Evolutionary conservation across 2,329 filamentous ascomycete species (phyloP).

Genomic region (Penicillium paneum): DNA sequence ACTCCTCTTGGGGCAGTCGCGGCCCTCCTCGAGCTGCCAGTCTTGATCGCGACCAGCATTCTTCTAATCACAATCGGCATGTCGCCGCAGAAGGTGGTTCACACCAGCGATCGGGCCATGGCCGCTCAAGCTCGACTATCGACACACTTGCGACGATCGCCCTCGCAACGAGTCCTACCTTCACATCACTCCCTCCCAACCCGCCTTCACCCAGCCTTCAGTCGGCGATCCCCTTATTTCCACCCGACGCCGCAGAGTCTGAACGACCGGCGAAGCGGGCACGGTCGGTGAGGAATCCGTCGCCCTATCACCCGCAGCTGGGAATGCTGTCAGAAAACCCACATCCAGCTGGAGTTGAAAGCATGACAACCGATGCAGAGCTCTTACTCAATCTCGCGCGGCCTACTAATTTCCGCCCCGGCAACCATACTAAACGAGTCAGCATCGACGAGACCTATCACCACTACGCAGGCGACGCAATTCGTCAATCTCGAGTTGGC

Average conservation of each 20-base stretch:
- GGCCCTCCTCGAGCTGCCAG: constrained; percentile 23
- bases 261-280: constrained; percentile 59
- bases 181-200: constrained; percentile 35
- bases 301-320: constrained; percentile 36
- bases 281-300: constrained; percentile 56
- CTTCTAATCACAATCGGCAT: constrained; percentile 22
- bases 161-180: constrained; percentile 48
- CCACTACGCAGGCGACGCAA: constrained; percentile 22
- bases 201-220: constrained; percentile 28
- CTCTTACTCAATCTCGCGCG: constrained; percentile 47
- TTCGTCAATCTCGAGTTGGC: constrained; percentile 22
- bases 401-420: constrained; percentile 35
- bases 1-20: constrained; percentile 32
- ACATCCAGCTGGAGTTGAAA: constrained; percentile 35
- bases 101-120: constrained; percentile 38
- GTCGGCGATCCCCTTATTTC: constrained; percentile 28
- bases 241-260: constrained; percentile 28
- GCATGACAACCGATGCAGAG: constrained; percentile 49
- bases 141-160: constrained; percentile 52
- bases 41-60: constrained; percentile 24
- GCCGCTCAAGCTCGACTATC: constrained; percentile 47
- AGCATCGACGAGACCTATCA: constrained; percentile 33
- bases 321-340: constrained; percentile 28
- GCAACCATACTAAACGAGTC: constrained; percentile 27
- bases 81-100: constrained; percentile 20